Evolutionary conservation across 352 stramenopile genomes (phyloP).

Genomic region (Globisporangium camurandrum): DNA sequence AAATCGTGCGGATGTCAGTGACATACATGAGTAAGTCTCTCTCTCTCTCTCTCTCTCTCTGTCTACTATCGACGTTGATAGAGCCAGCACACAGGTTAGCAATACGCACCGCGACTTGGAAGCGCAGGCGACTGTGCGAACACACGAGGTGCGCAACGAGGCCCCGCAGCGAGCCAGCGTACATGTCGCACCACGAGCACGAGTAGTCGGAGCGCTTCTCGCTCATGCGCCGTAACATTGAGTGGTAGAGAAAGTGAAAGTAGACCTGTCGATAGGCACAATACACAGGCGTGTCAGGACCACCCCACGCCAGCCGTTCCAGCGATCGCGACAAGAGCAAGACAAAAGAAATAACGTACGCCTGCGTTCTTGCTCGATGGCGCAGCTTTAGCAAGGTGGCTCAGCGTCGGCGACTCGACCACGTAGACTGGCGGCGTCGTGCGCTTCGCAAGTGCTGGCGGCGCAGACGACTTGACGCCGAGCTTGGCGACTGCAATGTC

Average conservation of each 20-base stretch:
- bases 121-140: conserved; percentile 73
- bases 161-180: conserved; percentile 56
- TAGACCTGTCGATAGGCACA: conserved; percentile 36
- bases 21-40: neutral
- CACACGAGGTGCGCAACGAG: conserved; percentile 71
- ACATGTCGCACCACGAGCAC: conserved; percentile 82
- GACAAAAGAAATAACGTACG: neutral
- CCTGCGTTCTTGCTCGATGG: conserved; percentile 9
- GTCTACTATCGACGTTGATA: too few species aligned
- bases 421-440: conserved; percentile 5
- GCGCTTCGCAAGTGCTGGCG: neutral
- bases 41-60: too few species aligned
- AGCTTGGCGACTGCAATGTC: conserved; percentile 13
- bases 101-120: conserved; percentile 51
- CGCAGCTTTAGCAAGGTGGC: conserved; percentile 8
- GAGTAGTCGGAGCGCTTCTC: conserved; percentile 78
- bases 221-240: conserved; percentile 68
- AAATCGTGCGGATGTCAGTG: too few species aligned
- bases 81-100: too few species aligned
- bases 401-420: conserved; percentile 12
- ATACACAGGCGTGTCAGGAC: neutral
- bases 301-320: too few species aligned
- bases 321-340: neutral
- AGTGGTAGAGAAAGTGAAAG: conserved; percentile 84
- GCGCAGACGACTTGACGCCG: conserved; percentile 3